Percentiles rank a stretch among this genome's conserved stretches.
Conservation (phyloP, 176 grass and related monocot species). For the Aegilops bicornis region DNA sequence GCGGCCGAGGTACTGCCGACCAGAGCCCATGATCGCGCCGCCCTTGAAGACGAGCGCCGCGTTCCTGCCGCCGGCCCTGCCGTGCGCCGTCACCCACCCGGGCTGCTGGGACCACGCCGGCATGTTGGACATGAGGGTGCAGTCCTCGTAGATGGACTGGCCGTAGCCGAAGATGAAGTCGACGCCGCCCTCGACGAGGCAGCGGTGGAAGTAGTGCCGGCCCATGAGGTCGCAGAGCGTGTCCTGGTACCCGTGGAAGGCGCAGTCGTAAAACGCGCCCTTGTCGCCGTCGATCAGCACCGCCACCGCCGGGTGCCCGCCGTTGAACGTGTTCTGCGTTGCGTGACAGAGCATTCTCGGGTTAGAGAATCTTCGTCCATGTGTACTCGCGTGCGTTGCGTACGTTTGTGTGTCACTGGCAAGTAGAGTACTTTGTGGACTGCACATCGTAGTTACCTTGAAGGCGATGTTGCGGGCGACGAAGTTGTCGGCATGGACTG, state of each 20-base stretch:
- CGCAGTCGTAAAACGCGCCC: slow-evolving; percentile 45
- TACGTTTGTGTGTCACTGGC: too few relatives aligned
- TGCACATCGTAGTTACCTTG: not conserved
- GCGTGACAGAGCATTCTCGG: not conserved
- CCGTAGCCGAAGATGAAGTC: slow-evolving; percentile 73
- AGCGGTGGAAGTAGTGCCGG: slow-evolving; percentile 47
- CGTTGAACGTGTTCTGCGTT: not conserved
- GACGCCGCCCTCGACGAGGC: slow-evolving; percentile 37
- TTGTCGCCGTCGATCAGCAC: slow-evolving; percentile 43
- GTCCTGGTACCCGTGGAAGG: slow-evolving; percentile 49
- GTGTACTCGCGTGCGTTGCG: too few relatives aligned
- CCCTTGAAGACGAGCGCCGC: slow-evolving; percentile 44
- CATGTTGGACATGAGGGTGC: slow-evolving; percentile 36
- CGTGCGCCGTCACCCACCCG: slow-evolving; percentile 39
- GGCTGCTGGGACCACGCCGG: not conserved
- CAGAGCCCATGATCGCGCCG: slow-evolving; percentile 14
- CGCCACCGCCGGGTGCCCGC: slow-evolving; percentile 36
- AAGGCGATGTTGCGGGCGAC: not conserved
- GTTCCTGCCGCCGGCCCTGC: slow-evolving; percentile 23
- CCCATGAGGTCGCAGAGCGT: slow-evolving; percentile 61
- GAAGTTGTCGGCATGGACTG: not conserved
- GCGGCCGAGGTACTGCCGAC: slow-evolving; percentile 50
- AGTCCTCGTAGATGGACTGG: slow-evolving; percentile 40
- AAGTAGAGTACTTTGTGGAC: too few relatives aligned
- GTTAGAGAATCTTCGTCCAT: not conserved